Evolutionary conservation across 345 rosid genomes (phyloP).

Genomic region (Populus tremula): DNA sequence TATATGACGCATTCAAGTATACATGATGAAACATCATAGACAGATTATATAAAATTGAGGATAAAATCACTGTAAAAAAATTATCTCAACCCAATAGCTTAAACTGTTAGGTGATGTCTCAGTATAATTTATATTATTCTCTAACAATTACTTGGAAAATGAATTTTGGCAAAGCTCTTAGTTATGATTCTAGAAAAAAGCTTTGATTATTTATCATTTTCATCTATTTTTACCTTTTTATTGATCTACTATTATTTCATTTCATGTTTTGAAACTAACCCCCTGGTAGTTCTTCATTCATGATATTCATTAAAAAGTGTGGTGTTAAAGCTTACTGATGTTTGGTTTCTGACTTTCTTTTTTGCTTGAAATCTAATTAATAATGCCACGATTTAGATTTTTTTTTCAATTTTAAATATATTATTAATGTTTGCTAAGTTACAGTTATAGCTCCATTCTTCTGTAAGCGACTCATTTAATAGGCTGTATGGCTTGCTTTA

Average conservation of each 20-base stretch:
- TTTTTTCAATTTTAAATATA: neutral
- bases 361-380: neutral
- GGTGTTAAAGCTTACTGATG: slow-evolving; percentile 60
- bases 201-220: slow-evolving; percentile 55
- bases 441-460: too few relatives aligned
- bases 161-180: slow-evolving; percentile 74
- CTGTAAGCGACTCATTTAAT: too few relatives aligned
- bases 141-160: slow-evolving; percentile 34
- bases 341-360: neutral
- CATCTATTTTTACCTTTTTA: slow-evolving; percentile 86
- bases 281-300: slow-evolving; percentile 62
- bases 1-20: slow-evolving; percentile 62
- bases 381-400: neutral
- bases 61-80: slow-evolving; percentile 61
- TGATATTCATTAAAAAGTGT: slow-evolving; percentile 63
- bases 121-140: too few relatives aligned
- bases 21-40: slow-evolving; percentile 80
- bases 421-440: too few relatives aligned
- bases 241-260: slow-evolving; percentile 84
- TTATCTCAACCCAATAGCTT: too few relatives aligned
- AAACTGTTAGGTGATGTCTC: too few relatives aligned
- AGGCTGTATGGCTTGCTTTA: too few relatives aligned
- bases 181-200: slow-evolving; percentile 52
- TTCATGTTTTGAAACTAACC: slow-evolving; percentile 68
- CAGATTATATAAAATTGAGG: slow-evolving; percentile 80